Base-by-base conservation (phyloP, 225 moss, liverwort and hornwort genomes). In the Straminergon stramineum region DNA sequence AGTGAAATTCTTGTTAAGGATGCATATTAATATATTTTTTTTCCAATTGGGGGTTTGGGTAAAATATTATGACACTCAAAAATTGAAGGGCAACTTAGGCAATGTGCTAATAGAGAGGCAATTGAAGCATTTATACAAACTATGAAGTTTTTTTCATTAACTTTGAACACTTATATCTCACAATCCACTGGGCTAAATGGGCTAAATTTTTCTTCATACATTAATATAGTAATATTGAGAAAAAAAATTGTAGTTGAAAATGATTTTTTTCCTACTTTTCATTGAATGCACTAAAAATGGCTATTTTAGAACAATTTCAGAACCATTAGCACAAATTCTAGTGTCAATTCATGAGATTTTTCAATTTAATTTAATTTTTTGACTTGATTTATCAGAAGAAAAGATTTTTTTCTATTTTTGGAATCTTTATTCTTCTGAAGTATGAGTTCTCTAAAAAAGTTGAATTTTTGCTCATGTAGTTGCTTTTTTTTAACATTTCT, bases 1-100 rank as follows among this genome's bases (percentile, higher is more conserved):
- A 34, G 18, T 66, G 10, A 17, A 66, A 34, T 9, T 66, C 8
- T 32, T 16, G 34, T 1, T 34, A 1, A 32, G 1, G 2, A 66
- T 34, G 15, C 5, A 18, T 10, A 66, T 32, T 66, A 18, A 5
- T 18, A 18, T 4, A 34, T 21, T 12, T 11, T 22, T 10, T 22
- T 69, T 69, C 4, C 2, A 39, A 69, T 13, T 0, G 2, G 4
- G 13, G 23, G 4, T 23, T 0, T 1, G 2, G 9, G 1, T 65
- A 5, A 65, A 64, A 30, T 30, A 32, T 31, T 31, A 22, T 58
- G 8, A 31, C 16, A 6, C 7, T 22, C 10, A 4, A 31, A 64
- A 39, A 4, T 70, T 39, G 7, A 24, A 24, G 7, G 14, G 13
- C 2, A 70, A 1, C 2, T 70, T 15, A 0, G 4, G 2, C 2